phyloP scores from a whole-genome alignment of 2,329 filamentous ascomycete species.

The Fulvia fulva region DNA sequence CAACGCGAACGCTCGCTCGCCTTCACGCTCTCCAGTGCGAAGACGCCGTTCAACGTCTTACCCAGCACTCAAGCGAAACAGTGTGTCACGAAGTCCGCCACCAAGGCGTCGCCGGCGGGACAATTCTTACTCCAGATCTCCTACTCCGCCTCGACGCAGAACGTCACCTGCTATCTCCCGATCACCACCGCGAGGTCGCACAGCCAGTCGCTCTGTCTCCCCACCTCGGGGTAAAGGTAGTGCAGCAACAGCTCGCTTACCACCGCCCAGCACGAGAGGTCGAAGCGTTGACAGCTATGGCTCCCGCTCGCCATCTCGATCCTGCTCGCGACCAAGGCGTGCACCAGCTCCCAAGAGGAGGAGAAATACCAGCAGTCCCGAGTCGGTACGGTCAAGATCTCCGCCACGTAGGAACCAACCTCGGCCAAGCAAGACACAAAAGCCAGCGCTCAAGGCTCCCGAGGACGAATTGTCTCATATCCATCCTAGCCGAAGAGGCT shows the following conservation, averaged over 20 bases:
- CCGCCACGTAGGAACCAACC: conserved; percentile 15
- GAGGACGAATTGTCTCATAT: conserved; percentile 33
- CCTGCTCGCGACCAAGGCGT: conserved; percentile 19
- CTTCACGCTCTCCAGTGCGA: conserved; percentile 16
- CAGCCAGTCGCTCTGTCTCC: conserved; percentile 23
- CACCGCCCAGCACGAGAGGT: conserved; percentile 17
- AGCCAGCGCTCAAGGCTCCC: conserved; percentile 5
- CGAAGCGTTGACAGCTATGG: conserved; percentile 23
- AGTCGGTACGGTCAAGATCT: conserved; percentile 25
- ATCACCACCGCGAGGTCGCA: conserved; percentile 26
- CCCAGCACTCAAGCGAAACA: conserved; percentile 19
- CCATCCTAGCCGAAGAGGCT: conserved; percentile 33
- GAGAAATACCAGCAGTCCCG: conserved; percentile 30
- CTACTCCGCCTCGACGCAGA: conserved; percentile 13
- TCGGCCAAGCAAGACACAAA: not conserved
- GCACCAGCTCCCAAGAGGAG: conserved; percentile 24
- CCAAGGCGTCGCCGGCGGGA: conserved; percentile 19
- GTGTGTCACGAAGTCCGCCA: conserved; percentile 19
- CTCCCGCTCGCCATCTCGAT: conserved; percentile 23
- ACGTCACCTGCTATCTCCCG: conserved; percentile 26
- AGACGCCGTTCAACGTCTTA: conserved; percentile 19
- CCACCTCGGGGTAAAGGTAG: conserved; percentile 18
- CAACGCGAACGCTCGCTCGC: conserved; percentile 8
- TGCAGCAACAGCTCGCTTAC: conserved; percentile 17
- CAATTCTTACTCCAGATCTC: conserved; percentile 20